Base-by-base conservation (phyloP, 2,329 filamentous ascomycete species). In the Stemphylium vesicarium region DNA sequence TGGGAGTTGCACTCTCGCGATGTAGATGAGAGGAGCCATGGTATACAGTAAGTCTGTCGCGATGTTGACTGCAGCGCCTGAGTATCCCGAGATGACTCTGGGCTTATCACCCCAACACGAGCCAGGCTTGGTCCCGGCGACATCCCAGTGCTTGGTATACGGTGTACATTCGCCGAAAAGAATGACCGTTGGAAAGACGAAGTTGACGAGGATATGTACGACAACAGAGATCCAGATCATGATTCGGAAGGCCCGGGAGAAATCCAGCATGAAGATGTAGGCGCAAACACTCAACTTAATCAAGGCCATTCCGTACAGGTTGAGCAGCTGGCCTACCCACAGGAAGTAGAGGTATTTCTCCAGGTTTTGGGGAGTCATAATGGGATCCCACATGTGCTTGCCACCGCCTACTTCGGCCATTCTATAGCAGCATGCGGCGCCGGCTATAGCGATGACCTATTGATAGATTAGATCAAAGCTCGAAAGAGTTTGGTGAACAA, bases 231-330 rank as follows among this genome's bases (percentile, higher is more conserved):
- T 20, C 65, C 64, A 69, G 1, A 69, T 67, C 8, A 66, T 31
- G 7, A 66, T 54, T 9, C 64, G 59, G 13, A 67, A 70, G 1
- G 36, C 40, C 38, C 43, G 59, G 1, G 67, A 66, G 20, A 70
- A 70, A 15, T 70, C 63, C 26, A 70, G 50, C 60, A 62, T 65
- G 42, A 68, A 53, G 26, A 70, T 64, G 44, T 68, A 70, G 18
- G 65, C 60, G 36, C 65, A 68, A 4, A 70, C 66, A 46, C 65
- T 68, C n/a, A 68, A 49, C 29, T 68, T 70, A 18, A 70, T 57
- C 48, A 68, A 59, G 3, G 65, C 67, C 67, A 70, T 70, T 9
- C 64, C 64, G 10, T 68, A 68, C 0, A 70, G 50, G 11, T 68
- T 70, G 12, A 70, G 60, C 1, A 70, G 13, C 22, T 70, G 65